These are phyloP conservation scores for Verticillium zaregamsianum DNA, from an alignment of 2,329 filamentous ascomycete species.

Conservation along the genomic window DNA sequence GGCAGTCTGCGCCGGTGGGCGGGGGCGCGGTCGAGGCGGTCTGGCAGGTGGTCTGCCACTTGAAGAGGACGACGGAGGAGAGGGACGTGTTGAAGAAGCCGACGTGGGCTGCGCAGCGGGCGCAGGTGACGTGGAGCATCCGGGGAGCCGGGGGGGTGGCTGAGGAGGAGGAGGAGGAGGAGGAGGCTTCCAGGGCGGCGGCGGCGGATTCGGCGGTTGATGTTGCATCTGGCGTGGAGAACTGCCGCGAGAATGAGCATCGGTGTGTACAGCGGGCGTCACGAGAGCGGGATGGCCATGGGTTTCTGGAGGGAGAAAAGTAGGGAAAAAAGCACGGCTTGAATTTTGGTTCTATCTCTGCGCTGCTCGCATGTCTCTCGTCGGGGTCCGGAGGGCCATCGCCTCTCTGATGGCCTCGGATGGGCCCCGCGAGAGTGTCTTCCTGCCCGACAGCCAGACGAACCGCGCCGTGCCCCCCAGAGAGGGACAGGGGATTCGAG, in stretches of 20 bases:
- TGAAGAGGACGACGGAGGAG: constrained; percentile 47
- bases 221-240: not conserved
- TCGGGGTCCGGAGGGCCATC: constrained; percentile 42
- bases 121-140: constrained; percentile 40
- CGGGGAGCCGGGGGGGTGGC: constrained; percentile 11
- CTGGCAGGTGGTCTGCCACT: constrained; percentile 50
- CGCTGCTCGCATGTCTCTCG: constrained; percentile 38
- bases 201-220: constrained; percentile 13
- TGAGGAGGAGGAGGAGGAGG: not conserved
- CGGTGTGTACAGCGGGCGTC: not conserved
- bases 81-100: constrained; percentile 43
- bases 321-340: not conserved
- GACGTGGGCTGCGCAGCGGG: constrained; percentile 38
- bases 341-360: constrained; percentile 3
- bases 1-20: constrained; percentile 44
- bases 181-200: constrained; percentile 18
- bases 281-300: not conserved
- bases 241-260: not conserved
- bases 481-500: constrained; percentile 6
- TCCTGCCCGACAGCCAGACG: constrained; percentile 32
- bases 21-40: constrained; percentile 12
- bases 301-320: not conserved
- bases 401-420: constrained; percentile 39
- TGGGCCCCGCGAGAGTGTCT: constrained; percentile 38
- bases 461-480: constrained; percentile 19